phyloP scores from a whole-genome alignment of 2,329 filamentous ascomycete species.

The Fusarium clavum region DNA sequence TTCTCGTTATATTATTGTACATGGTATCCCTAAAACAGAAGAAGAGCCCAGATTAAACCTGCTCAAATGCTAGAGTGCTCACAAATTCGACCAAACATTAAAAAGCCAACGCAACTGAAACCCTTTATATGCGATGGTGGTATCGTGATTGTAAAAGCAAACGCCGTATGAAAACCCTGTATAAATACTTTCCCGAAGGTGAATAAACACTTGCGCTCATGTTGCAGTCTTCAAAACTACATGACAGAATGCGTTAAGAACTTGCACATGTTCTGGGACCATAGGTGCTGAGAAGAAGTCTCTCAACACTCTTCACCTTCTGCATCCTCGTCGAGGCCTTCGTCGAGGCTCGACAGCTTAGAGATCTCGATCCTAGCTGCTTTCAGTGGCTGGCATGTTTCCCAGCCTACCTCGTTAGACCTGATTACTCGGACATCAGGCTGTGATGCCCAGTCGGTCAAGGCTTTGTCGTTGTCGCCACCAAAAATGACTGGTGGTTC shows the following conservation, averaged over 20 bases:
- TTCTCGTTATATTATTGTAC: neutral
- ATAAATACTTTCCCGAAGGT: neutral
- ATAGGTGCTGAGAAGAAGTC: neutral
- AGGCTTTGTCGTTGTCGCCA: slow-evolving; percentile 51
- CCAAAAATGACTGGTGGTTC: slow-evolving; percentile 54
- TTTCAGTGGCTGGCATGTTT: slow-evolving; percentile 50
- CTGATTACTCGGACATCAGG: slow-evolving; percentile 54
- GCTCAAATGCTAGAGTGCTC: neutral
- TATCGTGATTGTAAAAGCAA: slow-evolving; percentile 15
- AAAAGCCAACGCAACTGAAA: neutral
- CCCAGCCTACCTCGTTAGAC: slow-evolving; percentile 47
- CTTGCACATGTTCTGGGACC: neutral
- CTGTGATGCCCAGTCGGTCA: slow-evolving; percentile 56
- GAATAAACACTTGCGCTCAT: neutral
- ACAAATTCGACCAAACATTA: neutral
- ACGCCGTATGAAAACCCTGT: neutral
- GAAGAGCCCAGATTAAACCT: neutral
- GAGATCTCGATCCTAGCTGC: slow-evolving; percentile 26
- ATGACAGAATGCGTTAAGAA: neutral
- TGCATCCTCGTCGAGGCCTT: slow-evolving; percentile 43
- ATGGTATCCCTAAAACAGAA: neutral
- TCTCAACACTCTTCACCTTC: slow-evolving; percentile 45
- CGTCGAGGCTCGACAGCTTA: slow-evolving; percentile 10
- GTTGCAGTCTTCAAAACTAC: neutral
- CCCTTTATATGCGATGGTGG: slow-evolving; percentile 11